These are phyloP conservation scores for Cardamine resedifolia DNA, from an alignment of 345 rosid species.

Conservation along the genomic window DNA sequence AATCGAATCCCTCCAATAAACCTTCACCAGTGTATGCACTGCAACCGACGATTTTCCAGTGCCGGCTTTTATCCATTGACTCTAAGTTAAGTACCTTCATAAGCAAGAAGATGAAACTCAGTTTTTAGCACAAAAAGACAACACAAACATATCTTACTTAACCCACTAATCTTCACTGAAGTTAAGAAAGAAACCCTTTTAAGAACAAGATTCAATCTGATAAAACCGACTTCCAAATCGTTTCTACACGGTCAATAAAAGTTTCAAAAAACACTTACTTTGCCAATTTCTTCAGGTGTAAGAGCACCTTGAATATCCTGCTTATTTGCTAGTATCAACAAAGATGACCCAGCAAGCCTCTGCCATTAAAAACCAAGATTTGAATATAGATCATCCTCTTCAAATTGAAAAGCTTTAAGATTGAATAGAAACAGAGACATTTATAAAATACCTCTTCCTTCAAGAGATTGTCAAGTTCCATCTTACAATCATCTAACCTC, in stretches of 20 bases:
- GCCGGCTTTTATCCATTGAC: conserved; percentile 80
- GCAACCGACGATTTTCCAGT: conserved; percentile 87
- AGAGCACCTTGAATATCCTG: conserved; percentile 92
- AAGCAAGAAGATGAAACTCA: conserved; percentile 4
- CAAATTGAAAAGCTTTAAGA: not conserved
- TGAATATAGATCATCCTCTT: conserved; percentile 1
- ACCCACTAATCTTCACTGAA: not conserved
- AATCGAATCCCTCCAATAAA: conserved; percentile 82
- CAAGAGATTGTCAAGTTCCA: conserved; percentile 88
- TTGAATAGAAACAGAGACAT: not conserved
- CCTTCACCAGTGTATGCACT: conserved; percentile 91
- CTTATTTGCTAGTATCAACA: conserved; percentile 83
- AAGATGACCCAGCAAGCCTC: conserved; percentile 91
- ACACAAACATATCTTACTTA: not conserved
- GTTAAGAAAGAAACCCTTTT: not conserved
- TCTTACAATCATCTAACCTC: conserved; percentile 86
- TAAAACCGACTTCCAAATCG: not conserved
- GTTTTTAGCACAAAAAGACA: not conserved
- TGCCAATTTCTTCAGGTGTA: conserved; percentile 77
- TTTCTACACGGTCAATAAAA: not conserved
- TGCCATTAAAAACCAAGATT: conserved; percentile 39
- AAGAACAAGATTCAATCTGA: not conserved
- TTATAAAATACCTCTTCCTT: conserved; percentile 79
- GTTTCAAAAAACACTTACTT: conserved; percentile 46
- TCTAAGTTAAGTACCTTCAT: conserved; percentile 75